A percentile compares a stretch with the other conserved stretches of the same genome.
Evolutionary conservation across 2,329 filamentous ascomycete species (phyloP).

Genomic region (Penicillium verrucosum): DNA sequence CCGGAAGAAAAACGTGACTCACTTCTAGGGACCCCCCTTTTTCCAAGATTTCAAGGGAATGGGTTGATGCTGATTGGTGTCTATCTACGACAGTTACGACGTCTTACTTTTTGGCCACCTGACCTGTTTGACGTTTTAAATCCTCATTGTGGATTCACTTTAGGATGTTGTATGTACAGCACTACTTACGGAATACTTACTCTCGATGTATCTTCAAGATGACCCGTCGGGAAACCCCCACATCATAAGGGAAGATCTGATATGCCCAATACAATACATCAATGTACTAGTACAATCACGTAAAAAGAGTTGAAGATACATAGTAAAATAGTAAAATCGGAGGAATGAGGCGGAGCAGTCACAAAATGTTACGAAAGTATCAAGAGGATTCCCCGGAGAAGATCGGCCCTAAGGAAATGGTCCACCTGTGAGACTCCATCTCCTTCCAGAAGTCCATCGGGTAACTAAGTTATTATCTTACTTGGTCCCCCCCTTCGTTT

Average conservation of each 20-base stretch:
- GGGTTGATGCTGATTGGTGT: constrained; percentile 10
- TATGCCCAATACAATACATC: neutral
- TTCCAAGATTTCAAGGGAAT: constrained; percentile 1
- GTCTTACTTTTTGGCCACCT: neutral
- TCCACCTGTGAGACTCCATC: constrained; percentile 24
- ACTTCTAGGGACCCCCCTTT: constrained; percentile 6
- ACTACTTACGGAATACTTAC: neutral
- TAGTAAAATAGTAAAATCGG: neutral
- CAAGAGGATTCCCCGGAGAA: constrained; percentile 24
- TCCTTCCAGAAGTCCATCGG: constrained; percentile 19
- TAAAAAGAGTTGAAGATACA: neutral
- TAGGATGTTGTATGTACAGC: neutral
- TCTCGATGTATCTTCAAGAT: neutral
- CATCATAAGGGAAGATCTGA: neutral
- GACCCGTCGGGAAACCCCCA: neutral
- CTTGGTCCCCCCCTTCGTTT: constrained; percentile 4
- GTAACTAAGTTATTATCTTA: constrained; percentile 1
- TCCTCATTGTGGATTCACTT: neutral
- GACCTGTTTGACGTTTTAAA: constrained; percentile 1
- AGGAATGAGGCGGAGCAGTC: neutral
- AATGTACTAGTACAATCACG: neutral
- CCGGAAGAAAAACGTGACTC: constrained; percentile 22
- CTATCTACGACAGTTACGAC: neutral
- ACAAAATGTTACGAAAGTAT: constrained; percentile 1
- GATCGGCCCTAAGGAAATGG: constrained; percentile 23